Percentiles rank a stretch among this genome's conserved stretches.
Evolutionary conservation across 257 asterid genomes (phyloP).

Genomic region (Nicotiana attenuata): DNA sequence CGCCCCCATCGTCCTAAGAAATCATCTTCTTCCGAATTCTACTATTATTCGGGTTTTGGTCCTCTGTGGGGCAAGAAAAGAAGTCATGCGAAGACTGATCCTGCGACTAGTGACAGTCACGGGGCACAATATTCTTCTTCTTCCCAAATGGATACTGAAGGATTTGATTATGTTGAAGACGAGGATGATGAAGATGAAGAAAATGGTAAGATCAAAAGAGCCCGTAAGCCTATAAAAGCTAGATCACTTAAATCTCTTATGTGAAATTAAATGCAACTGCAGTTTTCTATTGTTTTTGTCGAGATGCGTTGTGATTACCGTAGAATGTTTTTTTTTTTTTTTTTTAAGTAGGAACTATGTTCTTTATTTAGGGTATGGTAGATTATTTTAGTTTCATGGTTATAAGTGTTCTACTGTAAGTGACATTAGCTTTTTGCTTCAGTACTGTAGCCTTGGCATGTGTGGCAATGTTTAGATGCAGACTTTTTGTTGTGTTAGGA

Average conservation of each 20-base stretch:
- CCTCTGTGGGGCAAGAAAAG: constrained; percentile 68
- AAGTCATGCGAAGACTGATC: constrained; percentile 9
- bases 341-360: too few species aligned
- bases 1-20: constrained; percentile 34
- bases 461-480: too few species aligned
- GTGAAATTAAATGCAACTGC: constrained; percentile 9
- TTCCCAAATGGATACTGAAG: constrained; percentile 13
- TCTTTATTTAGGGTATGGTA: too few species aligned
- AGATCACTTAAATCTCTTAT: constrained; percentile 29
- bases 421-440: too few species aligned
- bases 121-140: background rate
- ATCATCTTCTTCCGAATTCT: constrained; percentile 34
- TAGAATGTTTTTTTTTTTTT: too few species aligned
- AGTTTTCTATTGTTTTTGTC: too few species aligned
- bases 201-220: constrained; percentile 37
- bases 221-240: constrained; percentile 65
- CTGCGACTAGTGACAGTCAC: background rate
- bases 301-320: too few species aligned
- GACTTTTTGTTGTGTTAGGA: too few species aligned
- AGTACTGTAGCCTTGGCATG: too few species aligned
- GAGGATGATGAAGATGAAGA: background rate
- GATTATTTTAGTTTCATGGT: too few species aligned
- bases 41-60: constrained; percentile 76
- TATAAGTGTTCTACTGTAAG: too few species aligned
- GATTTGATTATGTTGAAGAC: background rate